Percentiles rank a stretch among this genome's conserved stretches.
phyloP scores from a whole-genome alignment of 345 rosid species.

The Populus ilicifolia region DNA sequence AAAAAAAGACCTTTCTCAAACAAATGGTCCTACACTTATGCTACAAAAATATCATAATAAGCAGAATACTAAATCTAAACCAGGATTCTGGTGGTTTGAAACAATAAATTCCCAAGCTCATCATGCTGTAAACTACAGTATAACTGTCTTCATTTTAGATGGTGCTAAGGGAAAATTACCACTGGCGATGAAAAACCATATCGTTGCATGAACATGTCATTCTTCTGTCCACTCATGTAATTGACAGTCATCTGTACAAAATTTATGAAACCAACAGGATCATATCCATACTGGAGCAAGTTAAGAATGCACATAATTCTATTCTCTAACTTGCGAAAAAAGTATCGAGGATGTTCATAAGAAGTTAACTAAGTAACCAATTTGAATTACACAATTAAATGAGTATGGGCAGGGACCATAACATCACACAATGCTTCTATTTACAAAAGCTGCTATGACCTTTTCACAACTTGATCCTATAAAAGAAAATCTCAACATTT shows the following conservation, averaged over 20 bases:
- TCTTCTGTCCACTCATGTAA: constrained; percentile 64
- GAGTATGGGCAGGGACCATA: not conserved
- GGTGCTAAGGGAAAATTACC: constrained; percentile 43
- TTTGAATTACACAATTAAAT: not conserved
- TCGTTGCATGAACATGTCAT: constrained; percentile 69
- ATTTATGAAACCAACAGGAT: not conserved
- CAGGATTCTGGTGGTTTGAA: not conserved
- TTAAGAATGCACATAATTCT: not conserved
- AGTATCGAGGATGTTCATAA: not conserved
- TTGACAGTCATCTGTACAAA: constrained; percentile 70
- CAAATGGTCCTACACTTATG: not conserved
- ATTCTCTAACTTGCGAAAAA: not conserved
- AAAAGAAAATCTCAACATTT: not conserved
- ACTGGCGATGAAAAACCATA: constrained; percentile 87
- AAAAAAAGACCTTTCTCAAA: not conserved
- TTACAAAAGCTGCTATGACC: not conserved
- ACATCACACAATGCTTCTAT: not conserved
- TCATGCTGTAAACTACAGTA: not conserved
- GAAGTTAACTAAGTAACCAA: not conserved
- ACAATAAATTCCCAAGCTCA: not conserved
- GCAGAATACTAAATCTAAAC: not conserved
- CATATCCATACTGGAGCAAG: not conserved
- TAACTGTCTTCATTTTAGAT: no score
- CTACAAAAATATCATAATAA: not conserved
- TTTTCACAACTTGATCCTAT: not conserved